Evolutionary conservation across 148 eudicot genomes (phyloP).

Genomic region (Cornus florida): DNA sequence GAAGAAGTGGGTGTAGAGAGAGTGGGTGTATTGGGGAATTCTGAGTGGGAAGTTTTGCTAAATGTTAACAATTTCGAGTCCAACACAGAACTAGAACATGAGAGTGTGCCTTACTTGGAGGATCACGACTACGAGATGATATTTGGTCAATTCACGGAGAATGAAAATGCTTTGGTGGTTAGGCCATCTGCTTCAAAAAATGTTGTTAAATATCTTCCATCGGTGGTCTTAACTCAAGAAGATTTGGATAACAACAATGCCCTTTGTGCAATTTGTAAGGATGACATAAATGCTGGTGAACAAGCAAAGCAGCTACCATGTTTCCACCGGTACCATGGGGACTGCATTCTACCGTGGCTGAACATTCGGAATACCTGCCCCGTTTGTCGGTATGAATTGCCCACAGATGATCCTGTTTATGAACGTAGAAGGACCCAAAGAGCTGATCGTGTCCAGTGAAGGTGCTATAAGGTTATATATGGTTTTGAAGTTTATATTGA

Average conservation of each 20-base stretch:
- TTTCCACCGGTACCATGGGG: slow-evolving; percentile 62
- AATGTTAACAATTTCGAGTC: slow-evolving; percentile 29
- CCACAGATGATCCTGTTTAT: slow-evolving; percentile 69
- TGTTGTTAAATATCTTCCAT: slow-evolving; percentile 37
- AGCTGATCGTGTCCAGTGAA: slow-evolving; percentile 30
- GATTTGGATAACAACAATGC: slow-evolving; percentile 40
- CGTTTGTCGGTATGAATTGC: slow-evolving; percentile 68
- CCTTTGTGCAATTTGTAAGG: slow-evolving; percentile 73
- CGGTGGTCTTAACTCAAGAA: slow-evolving; percentile 34
- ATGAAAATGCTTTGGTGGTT: slow-evolving; percentile 31
- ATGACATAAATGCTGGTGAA: slow-evolving; percentile 48
- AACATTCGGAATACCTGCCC: slow-evolving; percentile 74
- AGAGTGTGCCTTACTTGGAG: slow-evolving; percentile 18
- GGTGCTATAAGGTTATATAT: slow-evolving; percentile 14
- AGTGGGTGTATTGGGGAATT: slow-evolving; percentile 25
- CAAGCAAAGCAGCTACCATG: slow-evolving; percentile 60
- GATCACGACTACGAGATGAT: slow-evolving; percentile 55
- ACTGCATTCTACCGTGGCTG: slow-evolving; percentile 74
- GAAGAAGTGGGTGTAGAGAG: slow-evolving; percentile 33
- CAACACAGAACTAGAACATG: slow-evolving; percentile 22
- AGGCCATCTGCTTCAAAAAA: slow-evolving; percentile 58
- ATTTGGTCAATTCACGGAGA: slow-evolving; percentile 56
- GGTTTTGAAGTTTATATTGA: background rate
- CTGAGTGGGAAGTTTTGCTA: slow-evolving; percentile 50
- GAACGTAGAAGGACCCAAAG: slow-evolving; percentile 52